A percentile compares a stretch with the other conserved stretches of the same genome.
These are phyloP conservation scores for Akanthomyces lecanii DNA, from an alignment of 2,329 filamentous ascomycete genomes.

Conservation along the genomic window DNA sequence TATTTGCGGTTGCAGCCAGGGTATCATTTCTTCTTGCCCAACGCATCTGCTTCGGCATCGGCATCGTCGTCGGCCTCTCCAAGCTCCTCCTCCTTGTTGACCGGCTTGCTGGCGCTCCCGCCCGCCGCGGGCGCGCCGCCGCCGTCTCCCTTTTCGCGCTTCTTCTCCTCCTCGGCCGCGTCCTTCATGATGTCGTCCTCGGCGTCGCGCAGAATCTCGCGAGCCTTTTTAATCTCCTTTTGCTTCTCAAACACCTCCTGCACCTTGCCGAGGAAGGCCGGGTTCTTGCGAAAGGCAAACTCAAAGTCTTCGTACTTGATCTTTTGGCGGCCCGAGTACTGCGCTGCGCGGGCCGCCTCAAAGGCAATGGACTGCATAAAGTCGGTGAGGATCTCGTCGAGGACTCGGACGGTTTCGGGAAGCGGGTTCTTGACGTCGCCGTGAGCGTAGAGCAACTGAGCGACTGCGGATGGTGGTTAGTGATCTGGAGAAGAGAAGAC, in stretches of 20 bases:
- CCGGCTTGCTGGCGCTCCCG: constrained; percentile 20
- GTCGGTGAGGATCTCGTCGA: constrained; percentile 95
- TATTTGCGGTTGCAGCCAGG: neutral
- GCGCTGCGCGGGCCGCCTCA: constrained; percentile 78
- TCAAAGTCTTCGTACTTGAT: constrained; percentile 98
- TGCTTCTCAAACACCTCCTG: constrained; percentile 87
- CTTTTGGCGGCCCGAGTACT: constrained; percentile 86
- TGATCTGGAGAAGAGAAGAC: neutral
- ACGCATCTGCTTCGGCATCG: constrained; percentile 37
- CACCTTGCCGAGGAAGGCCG: constrained; percentile 80
- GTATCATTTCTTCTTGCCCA: constrained; percentile 36
- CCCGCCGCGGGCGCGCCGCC: constrained; percentile 6
- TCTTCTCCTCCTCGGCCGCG: constrained; percentile 42
- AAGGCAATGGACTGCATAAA: constrained; percentile 94
- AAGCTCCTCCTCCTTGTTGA: constrained; percentile 45
- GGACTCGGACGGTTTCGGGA: constrained; percentile 75
- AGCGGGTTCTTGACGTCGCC: constrained; percentile 76
- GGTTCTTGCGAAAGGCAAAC: constrained; percentile 84
- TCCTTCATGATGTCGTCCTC: constrained; percentile 57
- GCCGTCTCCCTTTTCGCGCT: constrained; percentile 29
- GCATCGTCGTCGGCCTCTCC: constrained; percentile 50
- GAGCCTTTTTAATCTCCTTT: constrained; percentile 75
- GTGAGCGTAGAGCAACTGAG: constrained; percentile 71
- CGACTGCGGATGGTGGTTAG: constrained; percentile 44
- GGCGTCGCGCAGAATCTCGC: constrained; percentile 70